Base-by-base conservation (phyloP, 192 early-diverging fungal genomes). In the Endogone sp. region DNA sequence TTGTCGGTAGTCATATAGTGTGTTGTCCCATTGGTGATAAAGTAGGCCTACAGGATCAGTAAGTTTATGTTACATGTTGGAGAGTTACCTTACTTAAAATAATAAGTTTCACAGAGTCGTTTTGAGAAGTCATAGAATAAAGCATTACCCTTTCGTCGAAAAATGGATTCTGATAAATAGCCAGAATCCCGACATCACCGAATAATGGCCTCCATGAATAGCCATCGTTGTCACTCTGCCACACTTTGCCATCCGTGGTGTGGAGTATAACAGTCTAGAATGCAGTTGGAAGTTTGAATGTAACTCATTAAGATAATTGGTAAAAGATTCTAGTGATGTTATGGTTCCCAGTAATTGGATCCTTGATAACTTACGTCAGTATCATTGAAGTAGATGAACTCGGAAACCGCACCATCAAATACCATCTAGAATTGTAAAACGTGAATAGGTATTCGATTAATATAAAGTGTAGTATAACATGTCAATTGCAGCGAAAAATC, bases 141-240 rank as follows among this genome's bases (percentile, higher is more conserved):
- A 49, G 6, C 16, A 11, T 29, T 69, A 76, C 75, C 13, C 73
- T 74, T 31, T 85, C 71, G 13, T 83, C 81, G 67, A 81, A 80
- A 65, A 90, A 85, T 2, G 89, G 87, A 28, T 91, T 84, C 29
- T 83, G 86, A 22, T 86, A 66, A n/a, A 92, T 73, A 20, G 83
- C 73, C 37, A 80, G 60, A n/a, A 90, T 78, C 6, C 62, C 67
- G 13, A 71, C 67, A 25, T 63, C 68, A 6, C 56, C 49, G 16
- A 78, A 54, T 13, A 85, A 31, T 24, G 74, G 65, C 2, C 73
- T 73, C 91, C 90, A 91, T 24, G 73, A 71, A 25, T 72, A 77
- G 57, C 91, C 91, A 62, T 91, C 87, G 62, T 93, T 79, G 16
- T 82, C 68, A 61, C 89, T 93, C 16, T 75, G 69, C 67, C 79